Conservation (phyloP, 2,329 filamentous ascomycete genomes). For the Aspergillus sergii region DNA sequence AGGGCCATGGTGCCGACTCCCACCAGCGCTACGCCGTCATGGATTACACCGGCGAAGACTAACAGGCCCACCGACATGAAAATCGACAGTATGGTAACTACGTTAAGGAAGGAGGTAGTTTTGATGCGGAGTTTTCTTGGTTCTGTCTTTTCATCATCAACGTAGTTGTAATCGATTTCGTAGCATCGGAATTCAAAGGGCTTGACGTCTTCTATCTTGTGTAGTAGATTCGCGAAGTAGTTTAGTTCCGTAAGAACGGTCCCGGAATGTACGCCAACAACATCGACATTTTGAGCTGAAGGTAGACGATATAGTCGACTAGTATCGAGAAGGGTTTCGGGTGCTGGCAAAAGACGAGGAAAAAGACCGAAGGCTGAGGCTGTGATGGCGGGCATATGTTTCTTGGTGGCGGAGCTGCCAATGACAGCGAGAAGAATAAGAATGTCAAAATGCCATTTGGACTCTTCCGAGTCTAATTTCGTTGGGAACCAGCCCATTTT, state of each 20-base stretch:
- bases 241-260: conserved; percentile 58
- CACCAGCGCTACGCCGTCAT: conserved; percentile 56
- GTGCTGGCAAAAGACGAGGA: conserved; percentile 63
- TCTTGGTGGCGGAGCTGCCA: conserved; percentile 61
- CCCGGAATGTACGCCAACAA: conserved; percentile 62
- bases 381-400: conserved; percentile 61
- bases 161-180: conserved; percentile 4
- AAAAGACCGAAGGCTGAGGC: conserved; percentile 59
- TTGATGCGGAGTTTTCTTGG: conserved; percentile 14
- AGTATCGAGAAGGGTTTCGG: conserved; percentile 62
- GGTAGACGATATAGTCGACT: conserved; percentile 59
- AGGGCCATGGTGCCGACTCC: conserved; percentile 57
- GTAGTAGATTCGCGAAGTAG: conserved; percentile 65
- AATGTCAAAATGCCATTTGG: conserved; percentile 60
- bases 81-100: conserved; percentile 56
- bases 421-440: conserved; percentile 66
- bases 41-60: conserved; percentile 32
- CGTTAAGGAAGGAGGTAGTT: conserved; percentile 57
- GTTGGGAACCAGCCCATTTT: conserved; percentile 14
- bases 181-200: conserved; percentile 15
- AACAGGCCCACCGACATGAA: conserved; percentile 31
- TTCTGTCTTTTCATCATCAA: conserved; percentile 1
- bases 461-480: conserved; percentile 5
- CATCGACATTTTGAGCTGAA: conserved; percentile 52
- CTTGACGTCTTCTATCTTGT: conserved; percentile 37